Percentiles rank a stretch among this genome's conserved stretches.
phyloP scores from a whole-genome alignment of 495 filamentous ascomycete genomes.

The Mycothermus thermophilus region DNA sequence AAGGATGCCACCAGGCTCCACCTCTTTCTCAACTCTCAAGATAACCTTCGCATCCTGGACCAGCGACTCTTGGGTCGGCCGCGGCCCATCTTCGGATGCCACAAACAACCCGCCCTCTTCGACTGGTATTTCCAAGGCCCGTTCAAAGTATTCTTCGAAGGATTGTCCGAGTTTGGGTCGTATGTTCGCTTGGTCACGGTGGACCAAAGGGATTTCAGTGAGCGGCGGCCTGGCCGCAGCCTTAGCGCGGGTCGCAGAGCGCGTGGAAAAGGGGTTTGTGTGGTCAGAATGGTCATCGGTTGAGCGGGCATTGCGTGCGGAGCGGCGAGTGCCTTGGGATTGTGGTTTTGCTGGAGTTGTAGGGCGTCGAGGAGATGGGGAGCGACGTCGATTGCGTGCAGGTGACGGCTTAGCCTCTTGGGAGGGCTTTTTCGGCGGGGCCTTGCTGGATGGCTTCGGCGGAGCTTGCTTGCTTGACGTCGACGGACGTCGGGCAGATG shows the following conservation, averaged over 20 bases:
- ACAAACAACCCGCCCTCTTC: constrained; percentile 35
- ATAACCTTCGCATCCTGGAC: constrained; percentile 40
- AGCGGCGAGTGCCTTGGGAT: constrained; percentile 25
- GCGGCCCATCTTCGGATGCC: constrained; percentile 39
- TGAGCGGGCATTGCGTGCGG: constrained; percentile 17
- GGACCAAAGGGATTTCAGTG: constrained; percentile 36
- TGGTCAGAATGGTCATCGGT: constrained; percentile 17
- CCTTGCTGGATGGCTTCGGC: constrained; percentile 9
- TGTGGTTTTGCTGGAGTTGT: constrained; percentile 24
- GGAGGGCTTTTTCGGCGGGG: constrained; percentile 7
- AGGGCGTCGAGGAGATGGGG: constrained; percentile 19
- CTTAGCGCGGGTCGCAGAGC: constrained; percentile 27
- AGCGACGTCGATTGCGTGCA: constrained; percentile 19
- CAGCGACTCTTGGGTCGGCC: constrained; percentile 38
- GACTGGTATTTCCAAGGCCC: constrained; percentile 30
- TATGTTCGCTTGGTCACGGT: constrained; percentile 37
- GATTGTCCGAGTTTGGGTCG: constrained; percentile 32
- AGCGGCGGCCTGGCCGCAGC: constrained; percentile 26
- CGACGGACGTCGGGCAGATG: constrained; percentile 6
- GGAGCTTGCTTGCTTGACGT: constrained; percentile 10
- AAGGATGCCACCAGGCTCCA: constrained; percentile 59
- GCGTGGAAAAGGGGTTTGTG: constrained; percentile 10
- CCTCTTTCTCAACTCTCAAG: constrained; percentile 53
- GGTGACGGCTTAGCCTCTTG: constrained; percentile 16
- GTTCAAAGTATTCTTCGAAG: constrained; percentile 39